These are phyloP conservation scores for Amanita jacksonii DNA, from an alignment of 768 basidiomycete genomes.

Conservation along the genomic window DNA sequence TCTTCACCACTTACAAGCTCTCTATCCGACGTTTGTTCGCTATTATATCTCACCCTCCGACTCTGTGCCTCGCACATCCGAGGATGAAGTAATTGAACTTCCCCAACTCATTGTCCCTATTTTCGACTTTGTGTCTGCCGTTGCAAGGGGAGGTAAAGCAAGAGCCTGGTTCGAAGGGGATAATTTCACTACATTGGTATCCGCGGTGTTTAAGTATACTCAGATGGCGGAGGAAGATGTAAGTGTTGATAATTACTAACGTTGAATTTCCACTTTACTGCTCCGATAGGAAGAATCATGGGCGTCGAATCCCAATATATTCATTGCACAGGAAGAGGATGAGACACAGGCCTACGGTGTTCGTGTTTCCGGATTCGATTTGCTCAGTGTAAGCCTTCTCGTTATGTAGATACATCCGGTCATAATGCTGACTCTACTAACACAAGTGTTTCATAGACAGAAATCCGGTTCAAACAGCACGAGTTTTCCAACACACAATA, in stretches of 20 bases:
- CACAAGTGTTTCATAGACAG: slow-evolving; percentile 51
- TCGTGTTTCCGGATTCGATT: slow-evolving; percentile 76
- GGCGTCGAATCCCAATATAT: slow-evolving; percentile 83
- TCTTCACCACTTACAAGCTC: slow-evolving; percentile 46
- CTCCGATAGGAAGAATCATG: slow-evolving; percentile 74
- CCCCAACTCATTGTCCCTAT: slow-evolving; percentile 70
- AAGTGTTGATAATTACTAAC: slow-evolving; percentile 17
- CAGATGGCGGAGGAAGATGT: slow-evolving; percentile 93
- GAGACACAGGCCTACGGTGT: slow-evolving; percentile 77
- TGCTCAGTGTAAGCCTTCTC: slow-evolving; percentile 50
- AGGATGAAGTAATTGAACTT: slow-evolving; percentile 71
- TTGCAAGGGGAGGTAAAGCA: slow-evolving; percentile 54
- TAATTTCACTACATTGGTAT: slow-evolving; percentile 42
- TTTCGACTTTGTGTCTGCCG: slow-evolving; percentile 67
- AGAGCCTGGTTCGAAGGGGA: slow-evolving; percentile 51
- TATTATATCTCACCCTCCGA: slow-evolving; percentile 53
- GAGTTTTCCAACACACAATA: slow-evolving; percentile 43
- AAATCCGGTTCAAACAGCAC: slow-evolving; percentile 37
- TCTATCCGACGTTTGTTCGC: slow-evolving; percentile 50
- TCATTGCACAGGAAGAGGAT: slow-evolving; percentile 92
- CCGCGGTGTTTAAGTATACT: slow-evolving; percentile 53
- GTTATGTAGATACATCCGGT: slow-evolving; percentile 6
- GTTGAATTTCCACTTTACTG: slow-evolving; percentile 7
- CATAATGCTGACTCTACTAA: not conserved
- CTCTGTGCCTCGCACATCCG: slow-evolving; percentile 52